Evolutionary conservation across 495 filamentous ascomycete genomes (phyloP).

Genomic region (Parmelia sp.): DNA sequence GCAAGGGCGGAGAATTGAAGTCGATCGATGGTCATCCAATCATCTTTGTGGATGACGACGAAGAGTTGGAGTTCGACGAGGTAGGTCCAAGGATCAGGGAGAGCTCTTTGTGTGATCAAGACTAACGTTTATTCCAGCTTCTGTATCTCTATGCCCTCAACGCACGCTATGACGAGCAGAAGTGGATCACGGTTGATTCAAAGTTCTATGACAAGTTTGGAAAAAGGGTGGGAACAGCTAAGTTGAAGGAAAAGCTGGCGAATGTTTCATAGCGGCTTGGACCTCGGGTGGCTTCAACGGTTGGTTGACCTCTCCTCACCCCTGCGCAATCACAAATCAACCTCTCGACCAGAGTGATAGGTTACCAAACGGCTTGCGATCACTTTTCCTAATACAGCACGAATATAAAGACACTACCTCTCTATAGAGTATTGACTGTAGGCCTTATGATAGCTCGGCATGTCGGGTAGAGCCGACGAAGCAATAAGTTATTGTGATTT

Average conservation of each 20-base stretch:
- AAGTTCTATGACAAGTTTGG: constrained; percentile 26
- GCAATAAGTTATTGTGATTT: no score
- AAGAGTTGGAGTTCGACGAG: constrained; percentile 19
- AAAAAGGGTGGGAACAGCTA: constrained; percentile 20
- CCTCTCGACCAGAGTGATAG: background rate
- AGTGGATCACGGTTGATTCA: constrained; percentile 24
- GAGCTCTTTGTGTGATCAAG: background rate
- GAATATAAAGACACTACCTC: background rate
- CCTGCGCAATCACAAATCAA: background rate
- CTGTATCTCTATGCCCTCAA: constrained; percentile 17
- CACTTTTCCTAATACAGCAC: background rate
- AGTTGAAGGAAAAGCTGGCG: constrained; percentile 20
- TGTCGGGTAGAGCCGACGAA: background rate
- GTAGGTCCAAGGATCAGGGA: constrained; percentile 13
- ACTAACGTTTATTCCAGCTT: constrained; percentile 13
- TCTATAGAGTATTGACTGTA: background rate
- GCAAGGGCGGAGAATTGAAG: constrained; percentile 7
- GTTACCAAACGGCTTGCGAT: background rate
- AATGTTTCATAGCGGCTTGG: background rate
- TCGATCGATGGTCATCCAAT: constrained; percentile 15
- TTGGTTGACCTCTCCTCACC: background rate
- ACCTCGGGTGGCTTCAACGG: background rate
- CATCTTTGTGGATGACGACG: constrained; percentile 20
- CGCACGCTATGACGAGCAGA: constrained; percentile 13
- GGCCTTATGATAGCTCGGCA: background rate